These are phyloP conservation scores for Trypanosoma caninum DNA, from an alignment of 208 protist species.

Conservation along the genomic window DNA sequence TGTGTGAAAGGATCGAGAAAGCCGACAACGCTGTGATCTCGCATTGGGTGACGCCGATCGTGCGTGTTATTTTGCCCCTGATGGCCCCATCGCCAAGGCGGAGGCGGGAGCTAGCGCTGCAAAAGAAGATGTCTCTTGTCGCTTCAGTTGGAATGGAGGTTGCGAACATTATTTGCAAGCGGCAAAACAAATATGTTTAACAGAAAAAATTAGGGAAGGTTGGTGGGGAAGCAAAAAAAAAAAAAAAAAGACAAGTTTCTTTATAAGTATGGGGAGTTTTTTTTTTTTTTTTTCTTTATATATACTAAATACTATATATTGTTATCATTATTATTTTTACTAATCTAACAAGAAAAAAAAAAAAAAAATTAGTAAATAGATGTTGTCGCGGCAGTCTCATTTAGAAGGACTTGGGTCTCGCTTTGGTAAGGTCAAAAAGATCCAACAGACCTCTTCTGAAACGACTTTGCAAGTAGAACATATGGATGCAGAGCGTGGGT, in stretches of 20 bases:
- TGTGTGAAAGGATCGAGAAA: slow-evolving; percentile 8
- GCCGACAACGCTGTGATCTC: slow-evolving; percentile 12
- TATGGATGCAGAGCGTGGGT: slow-evolving; percentile 34
- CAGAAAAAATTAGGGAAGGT: background rate
- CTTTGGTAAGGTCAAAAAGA: slow-evolving; percentile 40
- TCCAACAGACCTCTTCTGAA: slow-evolving; percentile 41
- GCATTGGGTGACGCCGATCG: slow-evolving; percentile 5
- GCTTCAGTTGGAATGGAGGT: background rate
- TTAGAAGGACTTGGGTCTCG: slow-evolving; percentile 34
- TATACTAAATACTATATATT: too few relatives aligned
- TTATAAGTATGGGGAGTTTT: too few relatives aligned
- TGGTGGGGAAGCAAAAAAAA: background rate
- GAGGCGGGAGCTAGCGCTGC: background rate
- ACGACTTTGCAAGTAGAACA: slow-evolving; percentile 64
- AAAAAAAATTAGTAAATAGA: background rate
- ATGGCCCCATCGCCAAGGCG: slow-evolving; percentile 9
- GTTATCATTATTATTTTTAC: too few relatives aligned
- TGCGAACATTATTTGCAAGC: background rate
- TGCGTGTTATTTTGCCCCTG: slow-evolving; percentile 7
- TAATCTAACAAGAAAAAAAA: background rate
- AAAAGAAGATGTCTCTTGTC: background rate
- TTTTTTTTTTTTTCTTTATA: too few relatives aligned
- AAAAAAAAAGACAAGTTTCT: too few relatives aligned
- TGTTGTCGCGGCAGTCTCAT: slow-evolving; percentile 32
- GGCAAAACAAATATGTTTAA: too few relatives aligned